Evolutionary conservation across 495 filamentous ascomycete genomes (phyloP).

Genomic region (Penicillium herquei): DNA sequence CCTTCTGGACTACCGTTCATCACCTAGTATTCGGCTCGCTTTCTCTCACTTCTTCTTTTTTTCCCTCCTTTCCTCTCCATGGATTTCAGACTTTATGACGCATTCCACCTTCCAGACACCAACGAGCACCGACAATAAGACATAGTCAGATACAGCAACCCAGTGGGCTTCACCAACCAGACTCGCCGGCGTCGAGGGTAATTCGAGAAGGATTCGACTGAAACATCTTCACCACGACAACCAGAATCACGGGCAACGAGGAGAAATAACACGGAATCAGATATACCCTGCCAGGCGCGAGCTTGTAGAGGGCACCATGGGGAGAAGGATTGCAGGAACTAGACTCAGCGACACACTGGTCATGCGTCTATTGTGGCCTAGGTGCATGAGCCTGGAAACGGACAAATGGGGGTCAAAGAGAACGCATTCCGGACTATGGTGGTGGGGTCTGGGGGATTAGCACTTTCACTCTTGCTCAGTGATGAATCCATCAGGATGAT

Average conservation of each 20-base stretch:
- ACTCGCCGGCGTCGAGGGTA: background rate
- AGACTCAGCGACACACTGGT: background rate
- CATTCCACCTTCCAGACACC: background rate
- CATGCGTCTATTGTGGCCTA: background rate
- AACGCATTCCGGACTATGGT: background rate
- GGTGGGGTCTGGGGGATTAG: background rate
- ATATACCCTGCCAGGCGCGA: background rate
- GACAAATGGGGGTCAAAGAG: background rate
- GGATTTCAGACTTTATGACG: too few relatives aligned
- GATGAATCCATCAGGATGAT: constrained; percentile 1
- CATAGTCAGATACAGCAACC: background rate
- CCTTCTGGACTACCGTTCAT: too few relatives aligned
- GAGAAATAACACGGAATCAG: background rate
- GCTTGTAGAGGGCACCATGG: constrained; percentile 1
- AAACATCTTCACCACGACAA: background rate
- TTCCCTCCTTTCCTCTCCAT: too few relatives aligned
- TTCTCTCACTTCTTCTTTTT: too few relatives aligned
- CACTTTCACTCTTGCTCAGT: background rate
- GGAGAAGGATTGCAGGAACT: background rate
- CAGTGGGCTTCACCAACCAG: background rate
- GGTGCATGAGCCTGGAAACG: background rate
- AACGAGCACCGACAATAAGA: background rate
- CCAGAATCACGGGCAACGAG: background rate
- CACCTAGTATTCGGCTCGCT: too few relatives aligned
- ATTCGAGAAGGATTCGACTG: too few relatives aligned